Percentiles rank a stretch among this genome's conserved stretches.
These are phyloP conservation scores for Tylopilus sp. DNA, from an alignment of 768 basidiomycete species.

Conservation along the genomic window DNA sequence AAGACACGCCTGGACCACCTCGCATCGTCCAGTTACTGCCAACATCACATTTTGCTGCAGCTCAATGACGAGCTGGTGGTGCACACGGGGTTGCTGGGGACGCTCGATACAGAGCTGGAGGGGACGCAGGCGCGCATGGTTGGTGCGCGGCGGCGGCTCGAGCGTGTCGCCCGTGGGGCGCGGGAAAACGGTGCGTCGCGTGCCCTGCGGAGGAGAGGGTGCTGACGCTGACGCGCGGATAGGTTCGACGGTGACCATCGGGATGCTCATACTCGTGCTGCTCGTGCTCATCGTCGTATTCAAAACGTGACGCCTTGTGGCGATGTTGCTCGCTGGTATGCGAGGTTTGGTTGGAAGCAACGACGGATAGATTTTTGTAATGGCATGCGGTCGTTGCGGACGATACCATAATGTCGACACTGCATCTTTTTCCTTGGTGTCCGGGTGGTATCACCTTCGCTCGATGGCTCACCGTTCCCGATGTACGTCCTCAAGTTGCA, in stretches of 20 bases:
- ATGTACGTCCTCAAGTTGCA: too few species aligned
- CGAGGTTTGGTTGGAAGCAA: too few species aligned
- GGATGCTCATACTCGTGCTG: conserved; percentile 64
- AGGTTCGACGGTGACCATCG: conserved; percentile 74
- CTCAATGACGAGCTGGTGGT: conserved; percentile 93
- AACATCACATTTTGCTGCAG: conserved; percentile 85
- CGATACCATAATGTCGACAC: conserved; percentile 18
- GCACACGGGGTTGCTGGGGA: conserved; percentile 81
- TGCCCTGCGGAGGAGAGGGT: conserved; percentile 2
- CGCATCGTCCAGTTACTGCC: conserved; percentile 81
- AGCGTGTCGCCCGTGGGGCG: conserved; percentile 69
- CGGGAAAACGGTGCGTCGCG: conserved; percentile 69
- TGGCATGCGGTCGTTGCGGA: conserved; percentile 3
- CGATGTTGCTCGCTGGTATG: neutral
- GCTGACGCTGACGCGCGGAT: neutral
- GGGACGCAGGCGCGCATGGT: conserved; percentile 61
- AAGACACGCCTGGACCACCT: conserved; percentile 82
- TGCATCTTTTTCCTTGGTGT: neutral
- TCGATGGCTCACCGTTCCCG: too few species aligned
- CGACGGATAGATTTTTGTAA: conserved; percentile 7
- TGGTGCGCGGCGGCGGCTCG: conserved; percentile 66
- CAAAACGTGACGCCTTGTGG: conserved; percentile 53
- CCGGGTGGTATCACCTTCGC: too few species aligned
- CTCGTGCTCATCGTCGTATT: conserved; percentile 81
- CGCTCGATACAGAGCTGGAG: conserved; percentile 81